Conservation (phyloP, 768 basidiomycete species). For the Tulasnella sp. region DNA sequence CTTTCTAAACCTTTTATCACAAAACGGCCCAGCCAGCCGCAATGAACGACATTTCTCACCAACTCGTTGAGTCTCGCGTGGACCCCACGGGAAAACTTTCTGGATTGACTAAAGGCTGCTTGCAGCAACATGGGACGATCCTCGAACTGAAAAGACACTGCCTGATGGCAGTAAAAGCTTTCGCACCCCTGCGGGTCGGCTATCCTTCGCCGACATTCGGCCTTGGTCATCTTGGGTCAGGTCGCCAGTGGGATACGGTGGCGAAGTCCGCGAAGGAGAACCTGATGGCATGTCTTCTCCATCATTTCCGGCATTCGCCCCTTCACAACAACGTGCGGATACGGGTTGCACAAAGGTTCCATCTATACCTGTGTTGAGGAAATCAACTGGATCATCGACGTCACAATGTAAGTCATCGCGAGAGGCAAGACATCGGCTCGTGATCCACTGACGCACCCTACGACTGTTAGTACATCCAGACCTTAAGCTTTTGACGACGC, state of each 20-base stretch:
- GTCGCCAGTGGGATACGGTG: not conserved
- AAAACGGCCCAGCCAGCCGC: too few species aligned
- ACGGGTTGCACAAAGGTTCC: not conserved
- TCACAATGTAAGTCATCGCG: not conserved
- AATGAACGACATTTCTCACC: too few species aligned
- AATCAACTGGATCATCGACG: not conserved
- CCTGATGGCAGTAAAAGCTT: slow-evolving; percentile 1
- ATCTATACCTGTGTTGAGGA: not conserved
- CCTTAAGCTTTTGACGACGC: not conserved
- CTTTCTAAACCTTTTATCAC: too few species aligned
- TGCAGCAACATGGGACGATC: slow-evolving; percentile 10
- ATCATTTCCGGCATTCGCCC: not conserved
- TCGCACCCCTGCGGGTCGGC: not conserved
- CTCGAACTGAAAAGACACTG: slow-evolving; percentile 5
- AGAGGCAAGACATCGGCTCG: not conserved
- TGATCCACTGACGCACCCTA: not conserved
- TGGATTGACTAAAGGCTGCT: slow-evolving; percentile 12
- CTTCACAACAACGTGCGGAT: not conserved
- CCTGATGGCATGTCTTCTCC: not conserved
- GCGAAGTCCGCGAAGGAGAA: not conserved
- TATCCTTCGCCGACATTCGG: slow-evolving; percentile 1
- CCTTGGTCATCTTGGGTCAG: slow-evolving; percentile 4
- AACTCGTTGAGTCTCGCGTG: not conserved
- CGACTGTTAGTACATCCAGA: slow-evolving; percentile 2
- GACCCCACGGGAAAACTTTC: slow-evolving; percentile 8